These are phyloP conservation scores for Climacium dendroides DNA, from an alignment of 225 moss, liverwort and hornwort genomes.

Conservation along the genomic window DNA sequence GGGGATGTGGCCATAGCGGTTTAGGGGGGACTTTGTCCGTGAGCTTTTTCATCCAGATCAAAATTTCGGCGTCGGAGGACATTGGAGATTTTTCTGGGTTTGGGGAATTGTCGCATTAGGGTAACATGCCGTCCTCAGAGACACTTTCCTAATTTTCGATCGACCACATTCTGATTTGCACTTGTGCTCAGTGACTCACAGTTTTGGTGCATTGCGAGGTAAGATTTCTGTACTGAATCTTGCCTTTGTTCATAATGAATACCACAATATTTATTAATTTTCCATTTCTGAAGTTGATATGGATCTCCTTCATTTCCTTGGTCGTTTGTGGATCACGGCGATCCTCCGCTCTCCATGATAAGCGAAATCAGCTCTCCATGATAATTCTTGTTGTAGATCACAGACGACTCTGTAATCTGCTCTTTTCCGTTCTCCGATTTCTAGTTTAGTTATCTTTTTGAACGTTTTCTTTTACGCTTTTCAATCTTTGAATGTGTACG, in stretches of 20 bases:
- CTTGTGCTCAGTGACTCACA: neutral
- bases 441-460: neutral
- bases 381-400: neutral
- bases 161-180: neutral
- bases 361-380: neutral
- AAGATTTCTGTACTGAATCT: neutral
- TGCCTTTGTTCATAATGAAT: neutral
- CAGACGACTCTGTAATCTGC: neutral
- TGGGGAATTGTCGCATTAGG: neutral
- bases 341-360: neutral
- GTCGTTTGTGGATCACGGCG: neutral
- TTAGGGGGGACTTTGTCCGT: neutral
- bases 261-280: neutral
- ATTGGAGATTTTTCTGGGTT: neutral
- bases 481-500: neutral
- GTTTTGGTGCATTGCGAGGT: neutral
- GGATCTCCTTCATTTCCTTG: neutral
- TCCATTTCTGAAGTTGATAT: neutral
- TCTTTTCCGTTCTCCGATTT: neutral
- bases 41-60: neutral
- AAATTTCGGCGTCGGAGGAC: neutral
- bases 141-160: neutral
- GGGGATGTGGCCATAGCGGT: neutral
- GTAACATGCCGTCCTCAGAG: neutral
- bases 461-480: neutral